Conservation (phyloP, 768 basidiomycete genomes). For the Lyophyllum semitale region DNA sequence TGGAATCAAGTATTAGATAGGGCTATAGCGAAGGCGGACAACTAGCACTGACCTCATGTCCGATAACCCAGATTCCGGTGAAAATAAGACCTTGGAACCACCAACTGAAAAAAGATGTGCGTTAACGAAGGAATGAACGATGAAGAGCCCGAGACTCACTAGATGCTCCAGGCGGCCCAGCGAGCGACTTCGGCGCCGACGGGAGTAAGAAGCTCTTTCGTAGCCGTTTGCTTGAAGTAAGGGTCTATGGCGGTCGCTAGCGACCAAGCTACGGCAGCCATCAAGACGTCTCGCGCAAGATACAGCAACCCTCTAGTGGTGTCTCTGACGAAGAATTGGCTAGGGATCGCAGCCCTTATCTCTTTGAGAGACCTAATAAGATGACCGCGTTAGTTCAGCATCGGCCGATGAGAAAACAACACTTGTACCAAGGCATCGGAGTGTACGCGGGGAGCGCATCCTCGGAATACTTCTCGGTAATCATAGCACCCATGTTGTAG, state of each 20-base stretch:
- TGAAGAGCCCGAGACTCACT: constrained; percentile 34
- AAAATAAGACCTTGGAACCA: constrained; percentile 65
- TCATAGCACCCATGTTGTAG: constrained; percentile 10
- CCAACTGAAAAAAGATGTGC: constrained; percentile 38
- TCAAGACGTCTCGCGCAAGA: constrained; percentile 44
- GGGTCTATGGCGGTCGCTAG: constrained; percentile 47
- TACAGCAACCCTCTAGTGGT: constrained; percentile 41
- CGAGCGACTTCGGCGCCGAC: constrained; percentile 37
- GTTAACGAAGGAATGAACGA: neutral
- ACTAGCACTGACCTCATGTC: constrained; percentile 48
- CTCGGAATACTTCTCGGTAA: constrained; percentile 33
- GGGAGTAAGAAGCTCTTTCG: constrained; percentile 28
- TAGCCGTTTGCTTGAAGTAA: constrained; percentile 29
- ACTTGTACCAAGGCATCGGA: constrained; percentile 48
- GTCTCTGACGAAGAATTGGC: constrained; percentile 44
- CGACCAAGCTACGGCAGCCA: constrained; percentile 45
- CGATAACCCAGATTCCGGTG: constrained; percentile 61
- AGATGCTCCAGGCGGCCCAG: constrained; percentile 47
- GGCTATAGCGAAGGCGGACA: neutral
- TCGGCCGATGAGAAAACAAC: neutral
- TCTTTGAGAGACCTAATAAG: constrained; percentile 47
- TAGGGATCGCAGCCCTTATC: constrained; percentile 51
- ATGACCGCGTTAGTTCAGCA: neutral
- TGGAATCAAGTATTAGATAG: constrained; percentile 19
- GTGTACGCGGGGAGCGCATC: constrained; percentile 42